A percentile compares a stretch with the other conserved stretches of the same genome.
Conservation (phyloP, 139 green algal species). For the Closterium sp. region DNA sequence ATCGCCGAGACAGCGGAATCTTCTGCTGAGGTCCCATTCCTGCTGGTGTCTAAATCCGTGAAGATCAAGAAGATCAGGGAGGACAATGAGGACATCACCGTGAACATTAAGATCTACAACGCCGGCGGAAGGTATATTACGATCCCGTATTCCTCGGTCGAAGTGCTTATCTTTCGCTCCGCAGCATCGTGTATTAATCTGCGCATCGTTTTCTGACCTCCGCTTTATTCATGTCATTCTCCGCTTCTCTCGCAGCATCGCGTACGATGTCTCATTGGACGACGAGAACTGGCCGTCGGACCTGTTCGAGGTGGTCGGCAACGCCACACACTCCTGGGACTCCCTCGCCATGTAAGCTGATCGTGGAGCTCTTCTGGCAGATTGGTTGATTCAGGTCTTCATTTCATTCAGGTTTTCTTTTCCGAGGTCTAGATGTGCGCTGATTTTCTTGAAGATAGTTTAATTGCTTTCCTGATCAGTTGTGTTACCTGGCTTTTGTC, state of each 20-base stretch:
- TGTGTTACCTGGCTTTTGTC: neutral
- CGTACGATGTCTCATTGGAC: constrained; percentile 13
- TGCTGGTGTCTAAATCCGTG: neutral
- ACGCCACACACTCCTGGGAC: constrained; percentile 8
- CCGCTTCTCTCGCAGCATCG: neutral
- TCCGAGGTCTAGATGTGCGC: neutral
- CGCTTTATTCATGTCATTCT: neutral
- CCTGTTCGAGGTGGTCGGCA: constrained; percentile 15
- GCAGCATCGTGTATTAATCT: neutral
- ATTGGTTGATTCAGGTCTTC: neutral
- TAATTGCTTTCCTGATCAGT: neutral
- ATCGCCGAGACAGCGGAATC: neutral
- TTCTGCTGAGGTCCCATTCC: neutral
- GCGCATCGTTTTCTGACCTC: neutral
- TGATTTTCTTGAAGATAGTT: too few species aligned
- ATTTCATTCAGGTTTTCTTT: neutral
- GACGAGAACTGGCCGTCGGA: neutral
- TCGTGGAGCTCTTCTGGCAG: neutral
- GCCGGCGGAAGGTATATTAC: neutral
- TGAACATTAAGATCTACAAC: constrained; percentile 8
- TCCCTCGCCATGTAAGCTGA: neutral
- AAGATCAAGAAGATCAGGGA: neutral
- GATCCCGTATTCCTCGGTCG: neutral
- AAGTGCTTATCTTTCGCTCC: too few species aligned
- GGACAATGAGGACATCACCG: neutral